phyloP scores from a whole-genome alignment of 306 rosid genomes.

The Lagenaria siceraria region DNA sequence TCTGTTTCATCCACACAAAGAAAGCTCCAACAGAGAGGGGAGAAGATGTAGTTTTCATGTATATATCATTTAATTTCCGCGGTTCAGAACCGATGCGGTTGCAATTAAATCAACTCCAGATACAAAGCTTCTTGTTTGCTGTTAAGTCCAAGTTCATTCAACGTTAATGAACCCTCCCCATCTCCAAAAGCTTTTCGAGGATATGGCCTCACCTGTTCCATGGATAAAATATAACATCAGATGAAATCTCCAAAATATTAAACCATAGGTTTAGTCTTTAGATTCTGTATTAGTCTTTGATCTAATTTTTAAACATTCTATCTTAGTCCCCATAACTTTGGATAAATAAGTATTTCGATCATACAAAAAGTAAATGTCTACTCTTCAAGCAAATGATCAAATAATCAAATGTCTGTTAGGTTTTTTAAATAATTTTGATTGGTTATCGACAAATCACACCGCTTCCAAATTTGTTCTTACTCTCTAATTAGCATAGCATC shows the following conservation, averaged over 20 bases:
- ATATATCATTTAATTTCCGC: neutral
- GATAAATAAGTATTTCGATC: neutral
- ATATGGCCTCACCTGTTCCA: conserved; percentile 77
- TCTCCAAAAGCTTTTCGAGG: conserved; percentile 75
- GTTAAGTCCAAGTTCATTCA: conserved; percentile 68
- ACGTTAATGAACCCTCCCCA: conserved; percentile 47
- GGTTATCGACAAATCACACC: neutral
- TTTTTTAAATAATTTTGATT: neutral
- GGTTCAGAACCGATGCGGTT: neutral
- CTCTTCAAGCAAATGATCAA: neutral
- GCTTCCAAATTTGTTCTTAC: neutral
- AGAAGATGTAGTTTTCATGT: conserved; percentile 3
- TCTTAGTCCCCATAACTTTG: neutral
- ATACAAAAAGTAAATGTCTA: neutral
- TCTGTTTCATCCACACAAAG: neutral
- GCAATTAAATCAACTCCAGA: conserved; percentile 49
- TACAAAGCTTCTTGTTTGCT: conserved; percentile 90
- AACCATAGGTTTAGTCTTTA: neutral
- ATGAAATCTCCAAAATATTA: neutral
- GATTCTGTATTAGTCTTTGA: neutral
- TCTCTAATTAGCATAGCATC: neutral
- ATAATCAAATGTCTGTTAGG: neutral
- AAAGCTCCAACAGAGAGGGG: neutral
- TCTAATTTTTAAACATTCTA: neutral
- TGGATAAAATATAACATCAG: neutral